Percentiles rank a stretch among this genome's conserved stretches.
phyloP scores from a whole-genome alignment of 1,284 basidiomycete species.

The Trichosporon inkin region DNA sequence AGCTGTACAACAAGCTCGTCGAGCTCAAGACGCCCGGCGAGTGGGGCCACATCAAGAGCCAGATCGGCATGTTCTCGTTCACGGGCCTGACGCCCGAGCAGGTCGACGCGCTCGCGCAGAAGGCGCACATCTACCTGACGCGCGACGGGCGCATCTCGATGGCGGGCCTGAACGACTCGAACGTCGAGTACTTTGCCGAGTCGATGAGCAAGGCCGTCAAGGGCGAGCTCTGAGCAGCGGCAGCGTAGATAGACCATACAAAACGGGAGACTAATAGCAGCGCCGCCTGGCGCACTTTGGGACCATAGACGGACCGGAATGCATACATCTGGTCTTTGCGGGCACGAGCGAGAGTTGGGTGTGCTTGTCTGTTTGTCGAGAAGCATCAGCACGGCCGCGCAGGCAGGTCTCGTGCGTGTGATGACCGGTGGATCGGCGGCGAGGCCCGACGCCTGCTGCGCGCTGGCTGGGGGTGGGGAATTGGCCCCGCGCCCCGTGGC shows the following conservation, averaged over 20 bases:
- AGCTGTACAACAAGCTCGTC: conserved; percentile 72
- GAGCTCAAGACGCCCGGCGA: conserved; percentile 85
- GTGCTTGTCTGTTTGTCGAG: too few relatives aligned
- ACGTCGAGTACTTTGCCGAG: conserved; percentile 84
- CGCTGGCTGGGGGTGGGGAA: too few relatives aligned
- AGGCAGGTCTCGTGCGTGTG: too few relatives aligned
- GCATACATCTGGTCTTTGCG: too few relatives aligned
- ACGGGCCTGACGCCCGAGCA: conserved; percentile 75
- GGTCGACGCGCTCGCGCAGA: conserved; percentile 79
- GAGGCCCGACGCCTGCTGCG: too few relatives aligned
- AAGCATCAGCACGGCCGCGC: too few relatives aligned
- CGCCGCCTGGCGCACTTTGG: too few relatives aligned
- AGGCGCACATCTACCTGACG: conserved; percentile 83
- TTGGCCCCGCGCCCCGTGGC: too few relatives aligned
- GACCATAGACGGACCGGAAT: too few relatives aligned
- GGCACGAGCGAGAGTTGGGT: too few relatives aligned
- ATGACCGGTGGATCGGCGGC: too few relatives aligned
- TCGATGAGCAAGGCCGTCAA: conserved; percentile 75
- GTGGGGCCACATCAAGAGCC: conserved; percentile 94
- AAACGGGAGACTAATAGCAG: not conserved
- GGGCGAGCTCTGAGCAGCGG: conserved; percentile 53
- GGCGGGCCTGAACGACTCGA: conserved; percentile 86
- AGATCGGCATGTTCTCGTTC: conserved; percentile 77
- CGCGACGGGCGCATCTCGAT: conserved; percentile 80
- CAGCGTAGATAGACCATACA: not conserved